Base-by-base conservation (phyloP, 805 yeast genomes). In the Sungouiella thailandica region DNA sequence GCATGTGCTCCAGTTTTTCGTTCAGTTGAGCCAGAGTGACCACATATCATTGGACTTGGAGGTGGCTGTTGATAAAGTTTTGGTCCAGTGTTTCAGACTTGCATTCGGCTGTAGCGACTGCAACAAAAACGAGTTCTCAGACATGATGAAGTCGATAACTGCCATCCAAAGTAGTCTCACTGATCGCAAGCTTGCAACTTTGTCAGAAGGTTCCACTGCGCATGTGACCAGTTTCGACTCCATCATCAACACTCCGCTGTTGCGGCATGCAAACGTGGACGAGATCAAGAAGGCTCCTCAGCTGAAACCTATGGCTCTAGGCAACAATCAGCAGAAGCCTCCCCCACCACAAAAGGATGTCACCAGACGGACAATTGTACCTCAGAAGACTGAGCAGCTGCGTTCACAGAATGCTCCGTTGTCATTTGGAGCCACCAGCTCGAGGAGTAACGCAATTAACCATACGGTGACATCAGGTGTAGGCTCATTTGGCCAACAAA, bases 1-100 rank as follows among this genome's bases (percentile, higher is more conserved):
- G 46, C 64, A 72, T 17, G 64, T 78, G 4, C 47, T 78, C 13
- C 71, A 64, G 15, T 70, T 76, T 26, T 78, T 74, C 28, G 55
- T 55, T 2, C 57, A 74, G 12, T 70, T 83, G n/a, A 66, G 67
- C n/a, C 65, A 67, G 17, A 69, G 53, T 77, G 36, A 28, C 14
- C 44, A 44, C 27, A 35, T 46, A 10, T 39, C 26, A 5, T 29
- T 46, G 15, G 47, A 44, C 5, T 28, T 42, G 27, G 50, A 46
- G 7, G 29, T 30, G 11, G 18, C 39, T 23, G 46, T 40, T 18
- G 47, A 44, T 4, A 44, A 37, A 18, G 25, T 44, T n/a, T 29
- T 37, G 11, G 39, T 36, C 8, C 47, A 41, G 23, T 31, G 46
- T 32, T 44, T 54, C 35, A 48, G 49, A 17, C 47, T 66, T 28